Conservation (phyloP, 2,329 filamentous ascomycete species). For the Phyllosticta citriasiana region DNA sequence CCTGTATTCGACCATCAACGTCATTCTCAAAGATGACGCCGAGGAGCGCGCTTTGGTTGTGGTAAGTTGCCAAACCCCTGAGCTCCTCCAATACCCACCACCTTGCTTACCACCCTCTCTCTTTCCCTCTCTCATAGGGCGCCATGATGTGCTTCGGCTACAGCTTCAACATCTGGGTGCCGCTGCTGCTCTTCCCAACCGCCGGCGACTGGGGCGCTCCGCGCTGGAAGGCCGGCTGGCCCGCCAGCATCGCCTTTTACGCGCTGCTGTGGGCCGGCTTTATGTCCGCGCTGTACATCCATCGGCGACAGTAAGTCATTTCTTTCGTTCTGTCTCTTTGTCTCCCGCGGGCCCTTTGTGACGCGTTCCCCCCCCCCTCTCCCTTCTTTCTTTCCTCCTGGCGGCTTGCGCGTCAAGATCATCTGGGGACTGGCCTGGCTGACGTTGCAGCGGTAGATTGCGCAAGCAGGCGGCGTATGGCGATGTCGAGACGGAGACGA, state of each 20-base stretch:
- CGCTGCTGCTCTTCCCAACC: conserved; percentile 34
- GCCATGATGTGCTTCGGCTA: conserved; percentile 40
- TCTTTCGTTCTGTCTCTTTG: no score
- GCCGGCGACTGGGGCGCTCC: conserved; percentile 34
- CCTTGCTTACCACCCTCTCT: neutral
- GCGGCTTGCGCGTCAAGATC: no score
- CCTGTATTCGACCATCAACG: conserved; percentile 36
- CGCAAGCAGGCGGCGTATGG: no score
- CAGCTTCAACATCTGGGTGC: conserved; percentile 38
- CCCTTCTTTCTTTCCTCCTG: no score
- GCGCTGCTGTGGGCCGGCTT: conserved; percentile 36
- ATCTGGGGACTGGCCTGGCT: no score
- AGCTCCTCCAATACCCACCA: no score
- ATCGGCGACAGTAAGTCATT: conserved; percentile 1
- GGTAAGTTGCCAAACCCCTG: conserved; percentile 18
- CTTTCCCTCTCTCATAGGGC: conserved; percentile 21
- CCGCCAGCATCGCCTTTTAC: conserved; percentile 38
- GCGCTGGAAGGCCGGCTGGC: conserved; percentile 40
- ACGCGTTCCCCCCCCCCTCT: no score
- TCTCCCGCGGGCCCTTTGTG: no score
- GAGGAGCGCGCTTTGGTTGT: conserved; percentile 34
- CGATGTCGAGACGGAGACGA: neutral
- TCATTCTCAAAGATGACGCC: conserved; percentile 28
- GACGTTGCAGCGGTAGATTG: no score
- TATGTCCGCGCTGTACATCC: conserved; percentile 12